These are phyloP conservation scores for Aspergillus brunneoviolaceus DNA, from an alignment of 2,329 filamentous ascomycete species.

Conservation along the genomic window DNA sequence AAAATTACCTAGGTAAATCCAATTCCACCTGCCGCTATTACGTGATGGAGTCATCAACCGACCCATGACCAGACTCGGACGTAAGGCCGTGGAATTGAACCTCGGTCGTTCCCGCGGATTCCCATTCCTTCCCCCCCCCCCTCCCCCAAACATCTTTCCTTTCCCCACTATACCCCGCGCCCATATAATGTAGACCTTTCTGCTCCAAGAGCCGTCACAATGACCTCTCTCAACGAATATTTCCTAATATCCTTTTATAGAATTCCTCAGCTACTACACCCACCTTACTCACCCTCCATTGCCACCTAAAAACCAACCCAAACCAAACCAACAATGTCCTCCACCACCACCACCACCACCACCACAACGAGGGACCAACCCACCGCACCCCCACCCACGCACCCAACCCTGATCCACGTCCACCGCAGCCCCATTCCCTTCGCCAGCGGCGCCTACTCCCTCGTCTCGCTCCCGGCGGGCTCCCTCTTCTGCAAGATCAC, in stretches of 20 bases:
- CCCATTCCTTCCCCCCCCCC: too few species aligned
- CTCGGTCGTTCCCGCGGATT: neutral
- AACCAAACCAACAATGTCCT: neutral
- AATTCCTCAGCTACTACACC: neutral
- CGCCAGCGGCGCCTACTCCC: slow-evolving; percentile 46
- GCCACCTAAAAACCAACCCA: neutral
- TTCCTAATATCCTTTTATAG: too few species aligned
- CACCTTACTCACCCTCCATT: neutral
- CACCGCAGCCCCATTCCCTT: slow-evolving; percentile 35
- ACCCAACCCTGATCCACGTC: slow-evolving; percentile 30
- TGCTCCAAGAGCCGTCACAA: neutral
- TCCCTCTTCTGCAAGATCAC: slow-evolving; percentile 52
- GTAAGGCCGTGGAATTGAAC: neutral
- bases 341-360: slow-evolving; percentile 19
- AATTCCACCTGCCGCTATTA: neutral
- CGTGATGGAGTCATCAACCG: neutral
- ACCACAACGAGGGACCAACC: neutral
- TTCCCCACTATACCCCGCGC: neutral
- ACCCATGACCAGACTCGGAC: neutral
- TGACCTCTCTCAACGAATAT: neutral
- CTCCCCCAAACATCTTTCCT: neutral
- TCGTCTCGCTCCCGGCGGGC: slow-evolving; percentile 51
- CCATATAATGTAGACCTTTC: neutral
- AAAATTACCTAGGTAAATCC: too few species aligned
- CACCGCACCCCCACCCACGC: slow-evolving; percentile 21